Conservation (phyloP, 2,329 filamentous ascomycete genomes). For the Epichloe sibirici region DNA sequence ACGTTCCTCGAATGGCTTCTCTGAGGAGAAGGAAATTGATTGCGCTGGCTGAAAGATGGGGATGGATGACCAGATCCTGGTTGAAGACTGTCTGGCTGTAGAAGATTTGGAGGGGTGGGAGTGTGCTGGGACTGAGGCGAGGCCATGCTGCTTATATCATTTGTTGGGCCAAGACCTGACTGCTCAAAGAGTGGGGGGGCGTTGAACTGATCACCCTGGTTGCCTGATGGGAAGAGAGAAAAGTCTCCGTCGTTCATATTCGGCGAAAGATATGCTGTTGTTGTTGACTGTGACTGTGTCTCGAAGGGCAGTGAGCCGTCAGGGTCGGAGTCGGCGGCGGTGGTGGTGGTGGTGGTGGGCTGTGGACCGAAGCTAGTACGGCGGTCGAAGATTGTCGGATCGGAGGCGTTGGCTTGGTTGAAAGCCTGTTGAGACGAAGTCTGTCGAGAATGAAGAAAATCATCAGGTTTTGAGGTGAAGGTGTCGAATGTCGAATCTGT, state of each 20-base stretch:
- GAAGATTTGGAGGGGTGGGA: slow-evolving; percentile 42
- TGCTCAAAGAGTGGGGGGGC: slow-evolving; percentile 47
- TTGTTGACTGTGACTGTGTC: slow-evolving; percentile 27
- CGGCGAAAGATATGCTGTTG: slow-evolving; percentile 31
- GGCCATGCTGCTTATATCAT: slow-evolving; percentile 41
- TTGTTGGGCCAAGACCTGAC: slow-evolving; percentile 27
- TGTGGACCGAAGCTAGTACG: slow-evolving; percentile 34
- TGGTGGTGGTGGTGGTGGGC: slow-evolving; percentile 18
- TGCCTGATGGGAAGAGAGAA: slow-evolving; percentile 48
- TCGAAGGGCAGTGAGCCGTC: slow-evolving; percentile 29
- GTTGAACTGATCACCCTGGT: slow-evolving; percentile 45
- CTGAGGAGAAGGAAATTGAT: slow-evolving; percentile 40
- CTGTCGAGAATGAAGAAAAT: slow-evolving; percentile 39
- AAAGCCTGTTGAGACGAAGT: slow-evolving; percentile 19
- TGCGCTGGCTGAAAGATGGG: slow-evolving; percentile 43
- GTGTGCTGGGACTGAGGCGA: slow-evolving; percentile 44
- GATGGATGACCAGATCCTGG: slow-evolving; percentile 41
- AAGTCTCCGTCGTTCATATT: slow-evolving; percentile 47
- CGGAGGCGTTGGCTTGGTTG: slow-evolving; percentile 20
- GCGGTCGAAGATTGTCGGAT: slow-evolving; percentile 27
- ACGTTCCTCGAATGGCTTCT: slow-evolving; percentile 41
- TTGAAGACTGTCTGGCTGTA: slow-evolving; percentile 36
- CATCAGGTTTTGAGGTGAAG: slow-evolving; percentile 33
- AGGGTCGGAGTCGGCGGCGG: slow-evolving; percentile 17
- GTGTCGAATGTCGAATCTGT: slow-evolving; percentile 28